Base-by-base conservation (phyloP, 805 yeast species). In the Candida awuae region DNA sequence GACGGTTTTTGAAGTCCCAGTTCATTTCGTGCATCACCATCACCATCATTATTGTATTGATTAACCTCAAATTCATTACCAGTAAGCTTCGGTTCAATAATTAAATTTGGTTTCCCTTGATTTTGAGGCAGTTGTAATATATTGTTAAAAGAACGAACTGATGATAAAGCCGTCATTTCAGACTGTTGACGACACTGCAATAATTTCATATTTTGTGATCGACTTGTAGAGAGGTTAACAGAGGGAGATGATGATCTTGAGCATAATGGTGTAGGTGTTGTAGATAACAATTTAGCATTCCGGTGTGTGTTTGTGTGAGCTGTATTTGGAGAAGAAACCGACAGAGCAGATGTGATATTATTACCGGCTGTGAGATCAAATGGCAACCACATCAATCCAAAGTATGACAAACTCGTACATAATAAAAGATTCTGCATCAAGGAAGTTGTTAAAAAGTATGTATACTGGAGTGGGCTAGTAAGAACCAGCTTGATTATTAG, bases 401-500 rank as follows among this genome's bases (percentile, higher is more conserved):
- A 38, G 29, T 31, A 41, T 14, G 46, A 28, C n/a, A 47, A 28
- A 18, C 34, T 30, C 8, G 45, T 7, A 22, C 50, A 45, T 7
- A 48, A 22, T 6, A 50, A 8, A 7, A 46, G n/a, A 34, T 52
- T 46, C 23, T 55, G 61, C 26, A 70, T 31, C 8, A 75, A 40
- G 43, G 81, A 75, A 45, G 70, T 72, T 6, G 68, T 37, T 0
- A 79, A 66, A 54, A 80, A 82, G 42, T 63, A 75, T 0, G 64
- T 37, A 47, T 83, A 83, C 46, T 82, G 88, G 13, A 56, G 36
- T 6, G 58, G 56, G 25, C 67, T 66, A 18, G 53, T 50, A 12
- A 68, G 55, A 1, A 71, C 52, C 9, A 54, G 34, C 15, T 51
- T 43, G 8, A 43, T 45, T n/a, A 40, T 48, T 36, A 47, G 47